Percentiles rank a stretch among this genome's conserved stretches.
Conservation (phyloP, 2,329 filamentous ascomycete species). For the Grosmannia serpens region DNA sequence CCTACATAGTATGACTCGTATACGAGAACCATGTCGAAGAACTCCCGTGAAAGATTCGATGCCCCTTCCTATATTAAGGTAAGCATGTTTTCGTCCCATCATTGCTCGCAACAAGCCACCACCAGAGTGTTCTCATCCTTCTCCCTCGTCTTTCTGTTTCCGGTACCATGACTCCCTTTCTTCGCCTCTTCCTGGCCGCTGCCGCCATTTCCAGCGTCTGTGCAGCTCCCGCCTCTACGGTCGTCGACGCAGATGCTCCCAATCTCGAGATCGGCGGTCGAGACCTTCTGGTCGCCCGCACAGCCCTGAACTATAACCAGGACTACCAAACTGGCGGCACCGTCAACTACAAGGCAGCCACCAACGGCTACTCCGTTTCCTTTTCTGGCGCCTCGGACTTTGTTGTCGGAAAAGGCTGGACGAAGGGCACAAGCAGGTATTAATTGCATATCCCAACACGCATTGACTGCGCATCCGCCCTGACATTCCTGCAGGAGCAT, state of each 20-base stretch:
- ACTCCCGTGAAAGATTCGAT: background rate
- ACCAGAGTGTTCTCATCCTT: background rate
- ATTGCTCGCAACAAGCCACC: background rate
- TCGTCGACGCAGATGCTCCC: slow-evolving; percentile 13
- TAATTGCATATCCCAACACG: background rate
- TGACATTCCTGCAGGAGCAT: slow-evolving; percentile 15
- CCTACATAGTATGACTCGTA: too few species aligned
- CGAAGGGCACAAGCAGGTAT: slow-evolving; percentile 36
- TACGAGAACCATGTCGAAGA: background rate
- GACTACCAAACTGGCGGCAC: slow-evolving; percentile 28
- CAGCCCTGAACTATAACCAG: slow-evolving; percentile 25
- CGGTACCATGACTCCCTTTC: slow-evolving; percentile 16
- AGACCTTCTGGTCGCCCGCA: slow-evolving; percentile 16
- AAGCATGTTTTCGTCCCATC: background rate
- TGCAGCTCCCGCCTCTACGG: slow-evolving; percentile 5
- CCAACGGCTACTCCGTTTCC: slow-evolving; percentile 27
- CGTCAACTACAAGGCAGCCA: slow-evolving; percentile 18
- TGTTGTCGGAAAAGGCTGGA: slow-evolving; percentile 49
- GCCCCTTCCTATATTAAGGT: background rate
- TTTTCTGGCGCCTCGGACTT: slow-evolving; percentile 38
- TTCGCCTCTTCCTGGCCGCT: slow-evolving; percentile 13
- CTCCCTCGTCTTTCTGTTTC: background rate
- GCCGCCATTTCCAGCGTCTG: slow-evolving; percentile 13
- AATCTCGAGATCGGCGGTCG: slow-evolving; percentile 16
- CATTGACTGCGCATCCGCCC: background rate